A percentile compares a stretch with the other conserved stretches of the same genome.
phyloP scores from a whole-genome alignment of 1,284 basidiomycete genomes.

The Malassezia yamatoensis region DNA sequence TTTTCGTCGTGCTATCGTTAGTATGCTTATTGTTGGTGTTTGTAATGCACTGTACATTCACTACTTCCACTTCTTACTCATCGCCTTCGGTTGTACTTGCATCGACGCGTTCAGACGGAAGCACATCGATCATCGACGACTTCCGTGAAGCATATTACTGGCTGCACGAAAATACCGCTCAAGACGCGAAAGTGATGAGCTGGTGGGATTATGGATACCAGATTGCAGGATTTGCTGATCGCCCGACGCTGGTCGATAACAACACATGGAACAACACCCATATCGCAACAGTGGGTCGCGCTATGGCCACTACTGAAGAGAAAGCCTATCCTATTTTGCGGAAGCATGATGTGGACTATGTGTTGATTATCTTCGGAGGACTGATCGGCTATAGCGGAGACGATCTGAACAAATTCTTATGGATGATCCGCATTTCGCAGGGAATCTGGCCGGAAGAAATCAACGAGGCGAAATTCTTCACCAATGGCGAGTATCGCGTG shows the following conservation, averaged over 20 bases:
- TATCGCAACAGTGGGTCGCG: conserved; percentile 50
- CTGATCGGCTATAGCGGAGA: conserved; percentile 94
- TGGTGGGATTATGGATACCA: conserved; percentile 99
- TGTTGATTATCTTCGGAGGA: conserved; percentile 94
- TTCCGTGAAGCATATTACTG: conserved; percentile 99
- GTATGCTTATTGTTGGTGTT: conserved; percentile 69
- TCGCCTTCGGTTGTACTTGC: conserved; percentile 94
- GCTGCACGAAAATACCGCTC: conserved; percentile 86
- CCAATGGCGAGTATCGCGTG: conserved; percentile 84
- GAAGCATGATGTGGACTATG: conserved; percentile 96
- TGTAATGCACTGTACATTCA: conserved; percentile 83
- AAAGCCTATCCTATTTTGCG: conserved; percentile 90
- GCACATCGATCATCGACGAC: conserved; percentile 92
- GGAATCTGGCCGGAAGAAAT: conserved; percentile 99
- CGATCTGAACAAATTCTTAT: conserved; percentile 97
- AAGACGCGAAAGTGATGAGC: conserved; percentile 88
- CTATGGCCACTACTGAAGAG: conserved; percentile 89
- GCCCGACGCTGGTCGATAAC: conserved; percentile 94
- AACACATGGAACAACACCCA: conserved; percentile 98
- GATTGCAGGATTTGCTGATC: conserved; percentile 95
- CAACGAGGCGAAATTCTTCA: conserved; percentile 84
- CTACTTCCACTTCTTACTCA: conserved; percentile 88
- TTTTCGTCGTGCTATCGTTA: conserved; percentile 67
- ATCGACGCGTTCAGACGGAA: conserved; percentile 69
- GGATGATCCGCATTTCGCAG: conserved; percentile 78